A percentile compares a stretch with the other conserved stretches of the same genome.
Evolutionary conservation across 2,329 filamentous ascomycete genomes (phyloP).

Genomic region (Monilinia polystroma): DNA sequence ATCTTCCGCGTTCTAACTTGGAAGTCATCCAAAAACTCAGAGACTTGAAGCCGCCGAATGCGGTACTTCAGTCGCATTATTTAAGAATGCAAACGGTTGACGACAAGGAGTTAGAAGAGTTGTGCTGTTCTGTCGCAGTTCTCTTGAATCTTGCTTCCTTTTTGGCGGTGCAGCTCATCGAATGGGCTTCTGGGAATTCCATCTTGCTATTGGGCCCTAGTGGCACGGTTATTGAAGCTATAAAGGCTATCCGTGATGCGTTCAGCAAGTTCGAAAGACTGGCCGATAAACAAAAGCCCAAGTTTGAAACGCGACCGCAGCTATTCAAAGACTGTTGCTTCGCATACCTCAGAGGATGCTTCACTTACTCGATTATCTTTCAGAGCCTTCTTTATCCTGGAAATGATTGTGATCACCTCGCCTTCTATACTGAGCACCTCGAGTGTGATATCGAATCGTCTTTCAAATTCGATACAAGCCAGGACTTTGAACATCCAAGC

Average conservation of each 20-base stretch:
- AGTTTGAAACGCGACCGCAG: neutral
- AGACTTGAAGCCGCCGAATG: neutral
- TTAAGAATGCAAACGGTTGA: neutral
- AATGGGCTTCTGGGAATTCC: neutral
- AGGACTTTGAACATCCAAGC: neutral
- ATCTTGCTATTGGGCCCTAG: neutral
- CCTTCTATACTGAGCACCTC: neutral
- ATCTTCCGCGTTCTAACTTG: constrained; percentile 9
- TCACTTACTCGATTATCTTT: neutral
- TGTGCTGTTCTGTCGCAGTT: neutral
- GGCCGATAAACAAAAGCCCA: neutral
- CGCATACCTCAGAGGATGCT: neutral
- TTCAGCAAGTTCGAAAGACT: neutral
- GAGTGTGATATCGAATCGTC: neutral
- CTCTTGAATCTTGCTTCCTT: neutral
- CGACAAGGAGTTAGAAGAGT: neutral
- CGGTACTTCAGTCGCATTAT: neutral
- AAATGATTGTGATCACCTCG: constrained; percentile 8
- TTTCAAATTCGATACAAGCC: neutral
- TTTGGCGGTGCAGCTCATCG: neutral
- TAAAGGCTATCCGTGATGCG: neutral
- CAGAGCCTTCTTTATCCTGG: constrained; percentile 2
- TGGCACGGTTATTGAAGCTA: neutral
- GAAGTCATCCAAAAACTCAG: neutral
- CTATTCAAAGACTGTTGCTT: neutral